Evolutionary conservation across 345 rosid genomes (phyloP).

Genomic region (Bruguiera parviflora): DNA sequence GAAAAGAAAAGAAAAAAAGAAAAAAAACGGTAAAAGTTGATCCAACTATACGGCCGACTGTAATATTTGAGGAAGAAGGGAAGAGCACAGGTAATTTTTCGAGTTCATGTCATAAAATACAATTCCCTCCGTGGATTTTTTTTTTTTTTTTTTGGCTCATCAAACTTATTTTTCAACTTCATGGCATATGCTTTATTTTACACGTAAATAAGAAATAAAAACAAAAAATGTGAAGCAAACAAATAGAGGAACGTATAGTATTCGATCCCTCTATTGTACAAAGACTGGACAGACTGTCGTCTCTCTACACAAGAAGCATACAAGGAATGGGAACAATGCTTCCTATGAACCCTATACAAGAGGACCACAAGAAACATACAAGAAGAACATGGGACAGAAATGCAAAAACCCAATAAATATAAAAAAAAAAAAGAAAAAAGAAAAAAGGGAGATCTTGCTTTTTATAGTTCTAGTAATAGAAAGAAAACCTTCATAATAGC

Average conservation of each 20-base stretch:
- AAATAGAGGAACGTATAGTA: background rate
- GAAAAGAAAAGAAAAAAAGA: too few species aligned
- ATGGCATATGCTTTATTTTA: too few species aligned
- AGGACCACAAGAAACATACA: background rate
- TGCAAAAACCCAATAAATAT: background rate
- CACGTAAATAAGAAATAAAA: too few species aligned
- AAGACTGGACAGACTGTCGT: background rate
- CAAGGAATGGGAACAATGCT: background rate
- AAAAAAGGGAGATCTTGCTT: background rate
- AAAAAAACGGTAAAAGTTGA: too few species aligned
- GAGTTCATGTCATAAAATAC: too few species aligned
- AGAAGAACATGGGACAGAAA: background rate
- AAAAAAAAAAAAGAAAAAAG: background rate
- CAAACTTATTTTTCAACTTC: too few species aligned
- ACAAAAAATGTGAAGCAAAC: background rate
- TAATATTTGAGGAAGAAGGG: too few species aligned
- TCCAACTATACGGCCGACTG: too few species aligned
- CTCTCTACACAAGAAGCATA: background rate
- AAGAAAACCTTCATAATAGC: background rate
- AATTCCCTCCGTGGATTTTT: too few species aligned
- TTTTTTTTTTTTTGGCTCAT: too few species aligned
- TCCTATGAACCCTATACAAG: background rate
- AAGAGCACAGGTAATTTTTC: too few species aligned
- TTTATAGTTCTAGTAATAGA: background rate
- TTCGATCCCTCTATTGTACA: background rate